These are phyloP conservation scores for Herpetospermum pedunculosum DNA, from an alignment of 306 rosid species.

Conservation along the genomic window DNA sequence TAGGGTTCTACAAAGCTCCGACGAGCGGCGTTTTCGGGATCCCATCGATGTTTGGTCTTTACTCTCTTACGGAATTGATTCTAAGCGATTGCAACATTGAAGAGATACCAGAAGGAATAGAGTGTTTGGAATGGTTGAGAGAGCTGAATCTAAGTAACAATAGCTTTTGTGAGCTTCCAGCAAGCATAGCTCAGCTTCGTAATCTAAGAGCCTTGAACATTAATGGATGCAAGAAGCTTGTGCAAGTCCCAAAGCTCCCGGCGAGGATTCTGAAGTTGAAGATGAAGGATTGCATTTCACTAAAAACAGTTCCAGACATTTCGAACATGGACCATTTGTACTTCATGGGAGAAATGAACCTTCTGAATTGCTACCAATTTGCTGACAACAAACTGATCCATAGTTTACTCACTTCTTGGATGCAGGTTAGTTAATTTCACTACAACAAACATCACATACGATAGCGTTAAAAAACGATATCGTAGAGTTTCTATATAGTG, in stretches of 20 bases:
- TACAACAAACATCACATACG: too few species aligned
- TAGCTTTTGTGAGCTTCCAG: neutral
- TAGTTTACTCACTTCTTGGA: neutral
- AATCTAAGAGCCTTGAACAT: fast-evolving
- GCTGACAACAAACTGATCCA: neutral
- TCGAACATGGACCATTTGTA: neutral
- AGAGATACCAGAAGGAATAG: neutral
- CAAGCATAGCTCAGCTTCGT: conserved; percentile 1
- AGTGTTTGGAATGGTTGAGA: neutral
- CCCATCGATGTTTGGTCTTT: neutral
- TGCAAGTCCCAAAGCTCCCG: neutral
- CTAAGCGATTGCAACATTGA: neutral
- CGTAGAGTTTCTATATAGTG: too few species aligned
- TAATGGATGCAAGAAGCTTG: neutral
- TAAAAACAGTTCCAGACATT: neutral
- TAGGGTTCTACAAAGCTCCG: neutral
- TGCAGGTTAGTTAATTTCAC: too few species aligned
- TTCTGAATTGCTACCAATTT: neutral
- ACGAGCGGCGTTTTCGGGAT: neutral
- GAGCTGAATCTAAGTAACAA: neutral
- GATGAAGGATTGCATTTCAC: neutral
- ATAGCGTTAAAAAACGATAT: too few species aligned
- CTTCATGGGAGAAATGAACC: neutral
- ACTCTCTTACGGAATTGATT: neutral
- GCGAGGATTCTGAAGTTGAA: fast-evolving